Evolutionary conservation across 345 rosid genomes (phyloP), one percentile per base, ranked within the genome.

Genomic region (Kernera saxatilis): DNA sequence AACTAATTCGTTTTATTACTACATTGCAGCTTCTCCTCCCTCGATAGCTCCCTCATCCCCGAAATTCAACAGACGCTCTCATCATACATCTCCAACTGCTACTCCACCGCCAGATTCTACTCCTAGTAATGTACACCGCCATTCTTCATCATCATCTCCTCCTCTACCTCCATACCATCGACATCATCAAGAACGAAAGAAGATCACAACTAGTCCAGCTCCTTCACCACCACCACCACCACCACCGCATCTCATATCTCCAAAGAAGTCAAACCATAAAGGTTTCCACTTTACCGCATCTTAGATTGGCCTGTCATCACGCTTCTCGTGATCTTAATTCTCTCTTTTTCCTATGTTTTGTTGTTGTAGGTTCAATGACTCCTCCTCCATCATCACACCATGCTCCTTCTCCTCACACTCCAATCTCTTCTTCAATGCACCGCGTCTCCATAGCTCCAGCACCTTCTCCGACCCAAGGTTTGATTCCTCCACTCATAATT

Each of bases 351-450:
- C 13, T 66, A 58, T 75, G 63, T 55, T 80, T 43, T 75, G 15
- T 64, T 66, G 39, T 57, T 54, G 10, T 73, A 83, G 95, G 83
- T 71, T 84, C 72, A 25, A 63, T 39, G 37, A 35, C 53, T 32
- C 78, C 85, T 74, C 87, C 87, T 73, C 86, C 88, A 14, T 64
- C 74, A 58, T 59, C 67, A 63, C 80, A 74, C 71, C 22, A 78
- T 82, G 81, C 84, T 80, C 67, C 82, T 79, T 69, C 90, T 61
- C 81, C 93, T 40, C 81, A 59, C 35, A 40, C 74, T 45, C 73
- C 73, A 5, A 30, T 69, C 56, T 77, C 85, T 68, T 70, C 79
- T 50, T 75, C 90, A 29, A 66, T 40, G 73, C 66, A 41, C 35
- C 48, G 40, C 46, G 56, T 68, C 51, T 71, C 89, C 55, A 70